Evolutionary conservation across 306 rosid species (phyloP).

Genomic region (Corylus heterophylla): DNA sequence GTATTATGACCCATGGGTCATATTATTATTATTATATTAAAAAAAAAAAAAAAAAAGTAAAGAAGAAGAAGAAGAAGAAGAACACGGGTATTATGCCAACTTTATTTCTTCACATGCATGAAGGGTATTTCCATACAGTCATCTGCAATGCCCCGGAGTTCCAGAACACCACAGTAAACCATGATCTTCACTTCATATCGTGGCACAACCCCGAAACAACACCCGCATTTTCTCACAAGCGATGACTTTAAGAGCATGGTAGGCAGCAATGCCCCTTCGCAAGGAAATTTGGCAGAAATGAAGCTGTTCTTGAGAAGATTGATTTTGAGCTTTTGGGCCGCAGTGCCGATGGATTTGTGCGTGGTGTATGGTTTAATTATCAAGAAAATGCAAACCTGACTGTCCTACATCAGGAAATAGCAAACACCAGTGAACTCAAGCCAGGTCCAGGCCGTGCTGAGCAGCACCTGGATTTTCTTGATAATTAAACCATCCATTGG

Average conservation of each 20-base stretch:
- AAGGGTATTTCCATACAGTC: conserved; percentile 85
- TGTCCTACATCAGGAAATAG: conserved; percentile 19
- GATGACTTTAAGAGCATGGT: conserved; percentile 59
- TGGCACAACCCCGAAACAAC: conserved; percentile 89
- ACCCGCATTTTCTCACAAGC: conserved; percentile 62
- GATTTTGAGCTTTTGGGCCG: conserved; percentile 56
- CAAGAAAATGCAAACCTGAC: conserved; percentile 33
- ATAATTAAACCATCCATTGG: no score
- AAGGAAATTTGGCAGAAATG: conserved; percentile 64
- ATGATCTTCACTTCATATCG: conserved; percentile 84
- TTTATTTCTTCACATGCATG: conserved; percentile 65
- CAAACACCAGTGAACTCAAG: conserved; percentile 50
- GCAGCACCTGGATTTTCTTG: no score
- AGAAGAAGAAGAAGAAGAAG: no score
- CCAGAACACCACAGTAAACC: conserved; percentile 68
- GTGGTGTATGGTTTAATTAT: conserved; percentile 57
- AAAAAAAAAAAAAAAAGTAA: no score
- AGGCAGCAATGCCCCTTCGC: conserved; percentile 70
- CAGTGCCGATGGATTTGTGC: conserved; percentile 56
- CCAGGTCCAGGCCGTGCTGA: conserved; percentile 63
- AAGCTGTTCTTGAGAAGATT: conserved; percentile 53
- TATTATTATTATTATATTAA: no score
- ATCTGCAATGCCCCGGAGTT: conserved; percentile 77
- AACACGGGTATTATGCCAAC: conserved; percentile 63
- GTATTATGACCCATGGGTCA: no score